phyloP scores from a whole-genome alignment of 2,329 filamentous ascomycete species.

The Penicillium sp. region DNA sequence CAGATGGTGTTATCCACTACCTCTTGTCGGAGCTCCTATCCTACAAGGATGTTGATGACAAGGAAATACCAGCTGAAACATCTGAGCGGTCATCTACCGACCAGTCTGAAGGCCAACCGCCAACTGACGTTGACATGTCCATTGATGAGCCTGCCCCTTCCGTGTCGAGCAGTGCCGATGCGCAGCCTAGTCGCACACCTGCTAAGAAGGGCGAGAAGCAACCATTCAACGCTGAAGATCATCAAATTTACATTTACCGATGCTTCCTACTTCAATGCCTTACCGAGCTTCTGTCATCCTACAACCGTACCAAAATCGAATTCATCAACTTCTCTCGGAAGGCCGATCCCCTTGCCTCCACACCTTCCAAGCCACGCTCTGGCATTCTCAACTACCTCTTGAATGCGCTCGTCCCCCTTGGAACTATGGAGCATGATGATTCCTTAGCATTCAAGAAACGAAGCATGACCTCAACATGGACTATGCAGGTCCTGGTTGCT shows the following conservation, averaged over 20 bases:
- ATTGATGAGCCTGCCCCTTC: conserved; percentile 39
- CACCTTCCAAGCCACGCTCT: conserved; percentile 90
- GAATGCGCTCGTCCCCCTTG: conserved; percentile 71
- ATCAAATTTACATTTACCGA: conserved; percentile 94
- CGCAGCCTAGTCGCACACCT: conserved; percentile 31
- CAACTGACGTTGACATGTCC: conserved; percentile 54
- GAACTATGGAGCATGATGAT: conserved; percentile 69
- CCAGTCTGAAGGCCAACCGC: conserved; percentile 30
- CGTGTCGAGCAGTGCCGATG: conserved; percentile 30
- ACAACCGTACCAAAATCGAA: conserved; percentile 93
- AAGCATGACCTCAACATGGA: conserved; percentile 78
- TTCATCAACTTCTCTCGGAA: conserved; percentile 99
- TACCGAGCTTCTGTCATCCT: conserved; percentile 84
- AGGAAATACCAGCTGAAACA: conserved; percentile 54
- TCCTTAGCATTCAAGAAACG: conserved; percentile 81
- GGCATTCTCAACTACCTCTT: conserved; percentile 93
- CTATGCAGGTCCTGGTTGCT: conserved; percentile 81
- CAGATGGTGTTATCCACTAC: conserved; percentile 94
- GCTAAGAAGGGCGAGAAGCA: conserved; percentile 69
- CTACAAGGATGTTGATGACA: conserved; percentile 90
- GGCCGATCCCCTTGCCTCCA: conserved; percentile 76
- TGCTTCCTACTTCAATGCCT: conserved; percentile 94
- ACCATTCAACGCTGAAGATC: conserved; percentile 85
- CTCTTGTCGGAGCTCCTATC: conserved; percentile 87
- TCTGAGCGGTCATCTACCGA: conserved; percentile 31